Percentiles rank a stretch among this genome's conserved stretches.
Evolutionary conservation across 768 basidiomycete species (phyloP).

Genomic region (Tylopilus plumbeoviolaceoides): DNA sequence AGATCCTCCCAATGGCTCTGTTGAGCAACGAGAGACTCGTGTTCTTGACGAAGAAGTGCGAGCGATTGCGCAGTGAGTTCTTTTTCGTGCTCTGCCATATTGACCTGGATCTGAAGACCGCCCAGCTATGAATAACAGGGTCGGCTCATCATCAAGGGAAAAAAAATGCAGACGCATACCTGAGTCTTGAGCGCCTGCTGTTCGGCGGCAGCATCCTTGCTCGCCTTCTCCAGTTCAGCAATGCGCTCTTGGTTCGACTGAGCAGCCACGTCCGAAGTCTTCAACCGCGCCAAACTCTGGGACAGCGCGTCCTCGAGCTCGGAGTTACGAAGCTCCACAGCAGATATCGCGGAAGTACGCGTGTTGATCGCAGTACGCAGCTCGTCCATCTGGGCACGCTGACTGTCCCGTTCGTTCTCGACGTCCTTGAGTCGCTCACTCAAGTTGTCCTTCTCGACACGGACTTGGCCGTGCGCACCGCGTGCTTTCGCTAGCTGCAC

Average conservation of each 20-base stretch:
- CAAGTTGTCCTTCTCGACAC: constrained; percentile 77
- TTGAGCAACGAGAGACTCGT: constrained; percentile 56
- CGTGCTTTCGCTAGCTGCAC: constrained; percentile 73
- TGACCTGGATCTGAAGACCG: constrained; percentile 54
- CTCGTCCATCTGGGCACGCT: constrained; percentile 54
- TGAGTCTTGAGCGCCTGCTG: constrained; percentile 55
- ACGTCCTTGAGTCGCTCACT: constrained; percentile 54
- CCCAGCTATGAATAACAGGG: constrained; percentile 44
- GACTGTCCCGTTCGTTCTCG: constrained; percentile 63
- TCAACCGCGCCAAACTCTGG: constrained; percentile 65
- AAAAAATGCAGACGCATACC: constrained; percentile 38
- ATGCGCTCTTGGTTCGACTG: constrained; percentile 60
- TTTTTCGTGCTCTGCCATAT: constrained; percentile 58
- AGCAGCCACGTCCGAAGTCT: constrained; percentile 65
- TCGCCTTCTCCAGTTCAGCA: constrained; percentile 55
- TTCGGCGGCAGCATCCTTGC: constrained; percentile 51
- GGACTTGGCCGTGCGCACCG: constrained; percentile 69
- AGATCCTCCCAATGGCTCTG: constrained; percentile 80
- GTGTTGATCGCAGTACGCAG: constrained; percentile 40
- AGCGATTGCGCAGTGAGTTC: constrained; percentile 52
- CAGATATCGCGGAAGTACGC: constrained; percentile 43
- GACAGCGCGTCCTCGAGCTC: constrained; percentile 74
- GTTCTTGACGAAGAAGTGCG: constrained; percentile 51
- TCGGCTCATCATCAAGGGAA: background rate
- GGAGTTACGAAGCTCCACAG: constrained; percentile 46